Evolutionary conservation across 306 rosid species (phyloP), one percentile per base, ranked within the genome.

Genomic region (Cyclanthera cordifolia): DNA sequence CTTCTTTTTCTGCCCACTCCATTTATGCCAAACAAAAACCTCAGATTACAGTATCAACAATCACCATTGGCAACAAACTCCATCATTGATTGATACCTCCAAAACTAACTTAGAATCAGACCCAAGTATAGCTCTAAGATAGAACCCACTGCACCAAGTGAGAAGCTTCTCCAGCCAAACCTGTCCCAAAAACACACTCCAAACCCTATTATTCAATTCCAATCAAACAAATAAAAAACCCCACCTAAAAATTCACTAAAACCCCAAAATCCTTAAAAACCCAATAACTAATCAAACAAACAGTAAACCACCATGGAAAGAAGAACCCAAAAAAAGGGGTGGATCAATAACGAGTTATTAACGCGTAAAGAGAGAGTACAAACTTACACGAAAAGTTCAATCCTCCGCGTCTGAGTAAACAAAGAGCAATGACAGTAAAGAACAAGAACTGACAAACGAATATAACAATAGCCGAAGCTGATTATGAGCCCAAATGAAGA

Each of bases 1-100:
- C 84, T 63, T 60, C 89, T 64, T 83, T 84, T 53, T 87, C 91
- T 15, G 79, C 72, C 85, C 87, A 80, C 15, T 85, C 94, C 98
- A 93, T 93, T 58, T 16, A 61, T 21, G 74, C 67, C 50, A 30
- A 24, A 19, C 72, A 25, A 67, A 59, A 71, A 69, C 53, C 73
- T 57, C 75, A 72, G 72, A 74, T 73, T 64, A 72, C 82, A 77
- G 77, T 25, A 69, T 67, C 77, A 69, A 76, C 48, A 66, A 66
- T 14, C 37, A 64, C 27, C 34, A 43, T 32, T 32, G 37, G n/a
- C 24, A 64, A 21, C 20, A 41, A 64, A 64, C 70, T 64, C 71
- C 71, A 24, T 25, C 52, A 15, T 66, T 15, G 49, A 15, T 66
- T 15, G 49, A 64, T 21, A 24, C 39, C 30, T 27, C 58, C 59